Conservation (phyloP, 169 alveolate species). For the Eimeria tenella region DNA sequence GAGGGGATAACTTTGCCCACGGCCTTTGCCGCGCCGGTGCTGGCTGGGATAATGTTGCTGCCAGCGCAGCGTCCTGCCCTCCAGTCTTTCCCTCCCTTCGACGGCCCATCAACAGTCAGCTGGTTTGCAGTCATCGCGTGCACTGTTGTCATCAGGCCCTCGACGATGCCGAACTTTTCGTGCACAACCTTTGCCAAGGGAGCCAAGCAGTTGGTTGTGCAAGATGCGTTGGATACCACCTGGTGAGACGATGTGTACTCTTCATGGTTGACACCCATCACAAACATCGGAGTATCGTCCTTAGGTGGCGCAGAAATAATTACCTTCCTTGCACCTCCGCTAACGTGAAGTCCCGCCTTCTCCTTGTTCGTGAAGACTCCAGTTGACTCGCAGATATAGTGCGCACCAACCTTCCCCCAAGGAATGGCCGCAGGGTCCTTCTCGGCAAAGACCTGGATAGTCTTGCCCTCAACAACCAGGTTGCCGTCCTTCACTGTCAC, state of each 20-base stretch:
- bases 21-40: conserved; percentile 99
- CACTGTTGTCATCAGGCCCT: conserved; percentile 99
- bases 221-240: conserved; percentile 99
- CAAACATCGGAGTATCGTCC: conserved; percentile 98
- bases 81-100: conserved; percentile 99
- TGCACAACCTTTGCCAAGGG: conserved; percentile 99
- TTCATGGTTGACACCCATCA: conserved; percentile 98
- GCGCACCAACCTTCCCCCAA: conserved; percentile 98
- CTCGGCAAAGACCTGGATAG: conserved; percentile 91
- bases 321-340: conserved; percentile 98
- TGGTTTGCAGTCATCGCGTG: conserved; percentile 99
- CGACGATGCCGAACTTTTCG: conserved; percentile 98
- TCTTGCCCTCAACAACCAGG: conserved; percentile 91
- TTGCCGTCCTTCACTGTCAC: conserved; percentile 89
- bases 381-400: conserved; percentile 98
- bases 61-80: conserved; percentile 99
- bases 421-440: conserved; percentile 97
- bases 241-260: conserved; percentile 91
- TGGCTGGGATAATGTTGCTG: conserved; percentile 98
- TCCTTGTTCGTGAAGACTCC: conserved; percentile 98
- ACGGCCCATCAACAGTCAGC: conserved; percentile 99
- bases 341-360: conserved; percentile 95
- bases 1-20: conserved; percentile 99
- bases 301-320: conserved; percentile 99
- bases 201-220: conserved; percentile 99